These are phyloP conservation scores for Discostella pseudostelligera DNA, from an alignment of 108 stramenopile species.

Conservation along the genomic window DNA sequence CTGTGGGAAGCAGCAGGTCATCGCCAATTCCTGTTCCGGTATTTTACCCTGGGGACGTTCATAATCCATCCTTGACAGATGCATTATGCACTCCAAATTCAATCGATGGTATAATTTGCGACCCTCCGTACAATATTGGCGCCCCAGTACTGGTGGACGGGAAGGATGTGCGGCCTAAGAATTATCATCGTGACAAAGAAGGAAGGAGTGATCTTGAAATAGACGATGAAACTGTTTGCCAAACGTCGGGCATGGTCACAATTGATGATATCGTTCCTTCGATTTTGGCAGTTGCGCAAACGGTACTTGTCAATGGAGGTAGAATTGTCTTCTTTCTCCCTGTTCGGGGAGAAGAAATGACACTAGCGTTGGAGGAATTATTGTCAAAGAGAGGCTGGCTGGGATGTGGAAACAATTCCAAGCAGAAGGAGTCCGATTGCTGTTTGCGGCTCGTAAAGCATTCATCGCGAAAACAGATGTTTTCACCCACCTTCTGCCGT, in stretches of 20 bases:
- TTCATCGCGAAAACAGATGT: conserved; percentile 9
- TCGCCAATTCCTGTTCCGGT: conserved; percentile 5
- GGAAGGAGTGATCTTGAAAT: neutral
- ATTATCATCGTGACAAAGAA: conserved; percentile 17
- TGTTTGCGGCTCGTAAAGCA: neutral
- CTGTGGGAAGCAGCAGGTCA: neutral
- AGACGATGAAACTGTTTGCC: no score
- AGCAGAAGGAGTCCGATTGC: neutral
- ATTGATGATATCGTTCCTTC: conserved; percentile 8
- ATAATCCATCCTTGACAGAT: conserved; percentile 21
- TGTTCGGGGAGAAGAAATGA: conserved; percentile 24
- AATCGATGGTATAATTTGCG: conserved; percentile 36
- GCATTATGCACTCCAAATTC: conserved; percentile 14
- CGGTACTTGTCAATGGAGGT: conserved; percentile 26
- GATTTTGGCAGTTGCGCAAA: conserved; percentile 23
- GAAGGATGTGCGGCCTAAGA: conserved; percentile 27
- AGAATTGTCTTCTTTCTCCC: conserved; percentile 41
- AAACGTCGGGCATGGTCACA: neutral
- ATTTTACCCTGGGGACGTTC: conserved; percentile 32
- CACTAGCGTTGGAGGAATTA: conserved; percentile 16
- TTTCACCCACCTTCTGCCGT: conserved; percentile 13
- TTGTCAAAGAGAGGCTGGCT: conserved; percentile 13
- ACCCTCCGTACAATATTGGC: conserved; percentile 47
- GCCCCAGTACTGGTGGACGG: conserved; percentile 26
- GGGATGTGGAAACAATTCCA: conserved; percentile 2